A percentile compares a stretch with the other conserved stretches of the same genome.
phyloP scores from a whole-genome alignment of 2,329 filamentous ascomycete species.

The Cladosporium colombiae region DNA sequence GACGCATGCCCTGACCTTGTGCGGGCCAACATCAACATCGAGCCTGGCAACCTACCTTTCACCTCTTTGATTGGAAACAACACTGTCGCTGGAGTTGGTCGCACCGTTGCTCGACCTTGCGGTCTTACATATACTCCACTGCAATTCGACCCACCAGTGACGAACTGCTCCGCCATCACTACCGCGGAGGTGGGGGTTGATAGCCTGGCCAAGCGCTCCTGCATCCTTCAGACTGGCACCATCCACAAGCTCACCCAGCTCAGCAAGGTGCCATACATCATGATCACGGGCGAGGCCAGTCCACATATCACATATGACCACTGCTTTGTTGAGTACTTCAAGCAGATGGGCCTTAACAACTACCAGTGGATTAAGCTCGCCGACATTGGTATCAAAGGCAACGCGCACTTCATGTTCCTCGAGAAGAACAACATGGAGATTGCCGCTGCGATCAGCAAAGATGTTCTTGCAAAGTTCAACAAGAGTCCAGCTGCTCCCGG shows the following conservation, averaged over 20 bases:
- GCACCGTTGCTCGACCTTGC: conserved; percentile 29
- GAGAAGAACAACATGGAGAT: conserved; percentile 55
- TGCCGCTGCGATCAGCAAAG: conserved; percentile 24
- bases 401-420: conserved; percentile 58
- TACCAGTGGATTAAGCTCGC: conserved; percentile 48
- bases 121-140: conserved; percentile 40
- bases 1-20: conserved; percentile 53
- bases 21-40: conserved; percentile 53
- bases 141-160: conserved; percentile 38
- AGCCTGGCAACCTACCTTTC: conserved; percentile 57
- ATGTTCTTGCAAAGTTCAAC: not conserved
- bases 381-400: conserved; percentile 51
- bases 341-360: conserved; percentile 52
- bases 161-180: conserved; percentile 29
- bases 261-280: conserved; percentile 47
- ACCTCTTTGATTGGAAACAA: conserved; percentile 28
- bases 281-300: conserved; percentile 56
- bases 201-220: conserved; percentile 28
- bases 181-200: conserved; percentile 31
- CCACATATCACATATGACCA: conserved; percentile 59
- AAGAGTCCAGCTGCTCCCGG: not conserved
- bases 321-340: conserved; percentile 54
- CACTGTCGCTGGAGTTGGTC: conserved; percentile 23
- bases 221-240: conserved; percentile 39
- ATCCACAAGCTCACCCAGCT: conserved; percentile 53